Evolutionary conservation across 2,329 filamentous ascomycete species (phyloP).

Genomic region (Colletotrichum horii): DNA sequence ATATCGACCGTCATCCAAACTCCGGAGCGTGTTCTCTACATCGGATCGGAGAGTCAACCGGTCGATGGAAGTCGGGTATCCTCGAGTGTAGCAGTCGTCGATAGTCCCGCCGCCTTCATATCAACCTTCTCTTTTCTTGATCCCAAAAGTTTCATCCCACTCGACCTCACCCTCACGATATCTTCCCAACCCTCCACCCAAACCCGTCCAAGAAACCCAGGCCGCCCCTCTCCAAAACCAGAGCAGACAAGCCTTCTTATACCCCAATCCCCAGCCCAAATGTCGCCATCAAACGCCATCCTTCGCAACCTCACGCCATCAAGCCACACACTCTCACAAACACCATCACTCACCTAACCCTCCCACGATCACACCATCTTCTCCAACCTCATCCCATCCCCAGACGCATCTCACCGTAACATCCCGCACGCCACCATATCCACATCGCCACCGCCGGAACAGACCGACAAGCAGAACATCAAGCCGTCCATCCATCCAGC

Average conservation of each 20-base stretch:
- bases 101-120: no score
- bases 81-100: neutral
- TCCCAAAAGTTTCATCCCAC: no score
- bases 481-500: neutral
- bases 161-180: no score
- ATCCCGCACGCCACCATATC: neutral
- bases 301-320: neutral
- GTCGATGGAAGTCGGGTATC: neutral
- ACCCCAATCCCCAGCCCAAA: neutral
- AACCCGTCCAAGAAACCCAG: no score
- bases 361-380: neutral
- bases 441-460: neutral
- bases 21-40: fast-evolving
- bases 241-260: neutral
- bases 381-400: neutral
- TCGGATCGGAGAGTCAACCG: fast-evolving
- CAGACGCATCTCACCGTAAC: neutral
- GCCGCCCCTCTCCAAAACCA: no score
- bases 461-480: neutral
- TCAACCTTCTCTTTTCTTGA: neutral
- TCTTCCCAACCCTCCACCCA: no score
- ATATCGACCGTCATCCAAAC: fast-evolving
- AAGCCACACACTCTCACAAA: neutral
- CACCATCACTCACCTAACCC: neutral
- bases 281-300: neutral